Base-by-base conservation (phyloP, 2,329 filamentous ascomycete genomes). In the Aspergillus proliferans region DNA sequence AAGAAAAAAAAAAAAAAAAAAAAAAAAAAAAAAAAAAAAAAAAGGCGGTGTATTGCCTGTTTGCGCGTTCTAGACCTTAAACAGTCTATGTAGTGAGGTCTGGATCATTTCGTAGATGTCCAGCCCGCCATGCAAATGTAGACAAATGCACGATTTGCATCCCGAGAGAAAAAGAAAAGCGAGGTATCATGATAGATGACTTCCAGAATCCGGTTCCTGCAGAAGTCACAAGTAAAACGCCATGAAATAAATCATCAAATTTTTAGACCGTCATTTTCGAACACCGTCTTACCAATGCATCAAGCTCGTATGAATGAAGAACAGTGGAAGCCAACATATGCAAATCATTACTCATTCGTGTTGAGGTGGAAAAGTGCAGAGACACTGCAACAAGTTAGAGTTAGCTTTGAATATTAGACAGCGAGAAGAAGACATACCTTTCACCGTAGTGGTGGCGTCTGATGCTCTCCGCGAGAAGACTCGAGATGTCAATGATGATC, bases 391-490 rank as follows among this genome's bases (percentile, higher is more conserved):
- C 47, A 44, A 12, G 53, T 59, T 58, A 61, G 60, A 12, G 53
- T 59, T 58, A 61, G 60, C 54, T 50, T 43, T 46, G 28, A 45
- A 21, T 9, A 40, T 14, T 10, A n/a, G 18, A 21, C 53, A 57
- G 65, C 30, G 76, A 76, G 53, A 78, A 82, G 63, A 88, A n/a
- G 86, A 55, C 86, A 85, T 74, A 72, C 71, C 70, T 74, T 68
- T 96, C 92, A 70, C 93, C 93, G 64, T 97, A 93, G 70, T 98
- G 92, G 67, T 97, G 97, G 62, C 93, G 84, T 61, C 93, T 82
- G 59, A 98, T 97, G 45, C 91, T 90, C 71, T 98, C 93, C 4
- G 90, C 83, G 38, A 98, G 76, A 46, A 98, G 76, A 64, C 85
- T 87, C 22, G 91, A 94, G 14, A 98, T 80, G 63, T 96, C 91